Conservation (phyloP, 2,329 filamentous ascomycete genomes). For the Zelopaecilomyces penicillatus region DNA sequence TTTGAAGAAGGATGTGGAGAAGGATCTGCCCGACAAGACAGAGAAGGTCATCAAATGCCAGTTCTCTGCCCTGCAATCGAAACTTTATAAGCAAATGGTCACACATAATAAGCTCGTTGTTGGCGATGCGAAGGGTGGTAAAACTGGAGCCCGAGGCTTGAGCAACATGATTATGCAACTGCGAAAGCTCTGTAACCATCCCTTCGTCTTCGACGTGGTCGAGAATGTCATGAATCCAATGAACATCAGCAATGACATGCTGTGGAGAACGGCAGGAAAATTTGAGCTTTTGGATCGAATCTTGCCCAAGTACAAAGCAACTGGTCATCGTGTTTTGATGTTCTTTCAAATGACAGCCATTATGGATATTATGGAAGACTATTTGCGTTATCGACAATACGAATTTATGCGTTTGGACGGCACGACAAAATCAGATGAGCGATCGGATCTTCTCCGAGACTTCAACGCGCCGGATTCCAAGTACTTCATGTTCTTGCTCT, state of each 20-base stretch:
- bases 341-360: conserved; percentile 99
- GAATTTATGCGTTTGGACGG: conserved; percentile 89
- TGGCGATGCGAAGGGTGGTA: conserved; percentile 89
- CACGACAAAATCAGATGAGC: conserved; percentile 95
- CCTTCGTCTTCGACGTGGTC: conserved; percentile 95
- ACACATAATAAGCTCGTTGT: conserved; percentile 92
- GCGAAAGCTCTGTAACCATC: conserved; percentile 97
- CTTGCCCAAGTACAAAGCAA: conserved; percentile 84
- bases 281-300: conserved; percentile 92
- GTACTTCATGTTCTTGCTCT: conserved; percentile 98
- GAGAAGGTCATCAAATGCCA: conserved; percentile 99
- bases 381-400: conserved; percentile 73
- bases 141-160: conserved; percentile 84
- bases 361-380: conserved; percentile 99
- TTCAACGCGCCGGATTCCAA: conserved; percentile 88
- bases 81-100: conserved; percentile 95
- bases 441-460: conserved; percentile 76
- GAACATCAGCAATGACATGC: conserved; percentile 78
- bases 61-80: conserved; percentile 87
- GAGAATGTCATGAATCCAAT: conserved; percentile 96
- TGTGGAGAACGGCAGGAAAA: conserved; percentile 95
- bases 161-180: conserved; percentile 99
- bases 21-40: conserved; percentile 96
- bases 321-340: conserved; percentile 93
- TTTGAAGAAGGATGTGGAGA: conserved; percentile 99